A percentile compares a stretch with the other conserved stretches of the same genome.
Conservation (phyloP, 305 asterid species). For the Fraxinus dipetala region DNA sequence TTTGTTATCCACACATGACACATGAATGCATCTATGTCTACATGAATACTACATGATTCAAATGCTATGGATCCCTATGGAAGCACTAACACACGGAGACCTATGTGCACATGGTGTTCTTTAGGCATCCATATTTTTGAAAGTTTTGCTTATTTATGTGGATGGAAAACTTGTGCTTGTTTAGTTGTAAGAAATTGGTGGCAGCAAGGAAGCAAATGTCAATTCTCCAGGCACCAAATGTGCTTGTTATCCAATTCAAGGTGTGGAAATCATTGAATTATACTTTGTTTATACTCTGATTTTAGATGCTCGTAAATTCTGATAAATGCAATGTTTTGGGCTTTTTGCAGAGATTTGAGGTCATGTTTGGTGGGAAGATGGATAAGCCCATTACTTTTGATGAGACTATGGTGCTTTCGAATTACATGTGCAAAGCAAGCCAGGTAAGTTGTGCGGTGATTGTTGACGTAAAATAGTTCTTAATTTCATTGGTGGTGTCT, state of each 20-base stretch:
- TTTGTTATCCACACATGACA: conserved; percentile 5
- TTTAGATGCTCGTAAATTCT: conserved; percentile 3
- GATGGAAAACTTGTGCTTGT: conserved; percentile 38
- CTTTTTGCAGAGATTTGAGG: conserved; percentile 75
- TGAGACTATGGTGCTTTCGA: conserved; percentile 74
- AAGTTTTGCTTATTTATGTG: conserved; percentile 17
- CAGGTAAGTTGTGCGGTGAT: conserved; percentile 46
- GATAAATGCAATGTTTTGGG: conserved; percentile 26
- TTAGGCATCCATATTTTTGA: conserved; percentile 14
- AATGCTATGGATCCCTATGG: background rate
- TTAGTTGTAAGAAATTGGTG: conserved; percentile 93
- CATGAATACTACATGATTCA: background rate
- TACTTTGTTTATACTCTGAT: conserved; percentile 18
- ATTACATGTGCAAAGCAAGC: conserved; percentile 80
- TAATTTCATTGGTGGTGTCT: background rate
- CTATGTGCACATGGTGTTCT: background rate
- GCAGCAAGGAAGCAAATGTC: conserved; percentile 93
- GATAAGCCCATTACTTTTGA: conserved; percentile 78
- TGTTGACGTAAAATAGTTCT: conserved; percentile 1
- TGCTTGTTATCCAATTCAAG: conserved; percentile 95
- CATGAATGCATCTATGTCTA: background rate
- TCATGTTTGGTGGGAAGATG: conserved; percentile 78
- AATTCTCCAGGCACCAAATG: conserved; percentile 85
- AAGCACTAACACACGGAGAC: background rate
- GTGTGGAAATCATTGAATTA: conserved; percentile 34